A percentile compares a stretch with the other conserved stretches of the same genome.
These are phyloP conservation scores for Lanmaoa pseudosensibilis DNA, from an alignment of 768 basidiomycete species.

Conservation along the genomic window DNA sequence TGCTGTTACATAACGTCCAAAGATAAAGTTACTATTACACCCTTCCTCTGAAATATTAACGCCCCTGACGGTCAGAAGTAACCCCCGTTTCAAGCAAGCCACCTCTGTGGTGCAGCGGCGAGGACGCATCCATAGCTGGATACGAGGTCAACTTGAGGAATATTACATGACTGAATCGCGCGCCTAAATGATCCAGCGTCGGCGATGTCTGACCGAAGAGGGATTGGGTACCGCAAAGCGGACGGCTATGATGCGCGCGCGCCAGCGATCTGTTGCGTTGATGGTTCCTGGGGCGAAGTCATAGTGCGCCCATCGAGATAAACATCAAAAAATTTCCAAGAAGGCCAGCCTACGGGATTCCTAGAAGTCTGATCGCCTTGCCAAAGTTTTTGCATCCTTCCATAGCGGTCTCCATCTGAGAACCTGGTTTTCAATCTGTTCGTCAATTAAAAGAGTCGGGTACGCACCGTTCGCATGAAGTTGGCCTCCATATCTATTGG, in stretches of 20 bases:
- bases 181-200: neutral
- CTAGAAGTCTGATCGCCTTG: constrained; percentile 17
- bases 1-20: constrained; percentile 26
- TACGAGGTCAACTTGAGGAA: neutral
- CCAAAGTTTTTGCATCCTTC: constrained; percentile 2
- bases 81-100: neutral
- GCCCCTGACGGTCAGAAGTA: constrained; percentile 12
- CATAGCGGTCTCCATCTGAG: neutral
- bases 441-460: neutral
- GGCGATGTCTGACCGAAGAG: neutral
- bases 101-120: neutral
- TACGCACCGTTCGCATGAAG: constrained; percentile 4
- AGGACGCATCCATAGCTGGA: neutral
- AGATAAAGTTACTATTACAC: constrained; percentile 29
- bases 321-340: constrained; percentile 15
- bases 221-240: neutral
- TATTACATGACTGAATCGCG: neutral
- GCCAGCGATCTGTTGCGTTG: constrained; percentile 16
- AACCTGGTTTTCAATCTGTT: neutral
- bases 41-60: constrained; percentile 17
- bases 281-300: constrained; percentile 25
- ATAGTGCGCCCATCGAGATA: constrained; percentile 15
- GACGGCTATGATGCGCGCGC: constrained; percentile 1
- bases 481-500: neutral
- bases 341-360: constrained; percentile 12